These are phyloP conservation scores for Phytomonas serpens DNA, from an alignment of 208 protist species.

Conservation along the genomic window DNA sequence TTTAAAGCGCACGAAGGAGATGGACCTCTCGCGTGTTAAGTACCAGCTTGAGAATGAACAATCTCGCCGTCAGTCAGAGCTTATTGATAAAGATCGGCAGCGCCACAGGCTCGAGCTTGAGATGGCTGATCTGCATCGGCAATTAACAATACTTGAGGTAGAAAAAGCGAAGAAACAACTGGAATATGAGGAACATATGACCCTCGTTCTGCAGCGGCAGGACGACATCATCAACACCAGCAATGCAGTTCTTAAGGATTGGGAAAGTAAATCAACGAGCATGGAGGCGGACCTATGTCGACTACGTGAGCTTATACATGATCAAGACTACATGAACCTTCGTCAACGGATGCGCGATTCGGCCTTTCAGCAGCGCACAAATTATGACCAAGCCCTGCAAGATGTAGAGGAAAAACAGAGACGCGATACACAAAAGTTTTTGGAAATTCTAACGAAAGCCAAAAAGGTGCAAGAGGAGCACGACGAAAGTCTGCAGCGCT, in stretches of 20 bases:
- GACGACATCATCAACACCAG: slow-evolving; percentile 42
- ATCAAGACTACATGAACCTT: slow-evolving; percentile 64
- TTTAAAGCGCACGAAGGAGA: slow-evolving; percentile 21
- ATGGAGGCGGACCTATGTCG: slow-evolving; percentile 50
- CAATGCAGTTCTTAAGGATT: slow-evolving; percentile 48
- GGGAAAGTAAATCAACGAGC: slow-evolving; percentile 46
- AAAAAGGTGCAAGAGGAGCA: slow-evolving; percentile 43
- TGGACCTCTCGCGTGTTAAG: slow-evolving; percentile 31
- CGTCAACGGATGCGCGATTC: slow-evolving; percentile 46
- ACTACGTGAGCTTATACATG: slow-evolving; percentile 48
- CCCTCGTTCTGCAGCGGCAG: slow-evolving; percentile 44
- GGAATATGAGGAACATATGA: slow-evolving; percentile 56
- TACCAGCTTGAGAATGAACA: slow-evolving; percentile 37
- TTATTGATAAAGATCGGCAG: slow-evolving; percentile 63
- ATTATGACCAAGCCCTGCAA: slow-evolving; percentile 58
- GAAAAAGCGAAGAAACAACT: slow-evolving; percentile 39
- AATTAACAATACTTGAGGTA: slow-evolving; percentile 23
- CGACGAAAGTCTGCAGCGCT: slow-evolving; percentile 36
- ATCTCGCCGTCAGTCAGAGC: slow-evolving; percentile 26
- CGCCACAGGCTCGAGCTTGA: slow-evolving; percentile 40
- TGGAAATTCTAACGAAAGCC: slow-evolving; percentile 38
- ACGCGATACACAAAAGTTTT: slow-evolving; percentile 34
- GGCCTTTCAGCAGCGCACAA: slow-evolving; percentile 34
- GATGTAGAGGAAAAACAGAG: slow-evolving; percentile 53
- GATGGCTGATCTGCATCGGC: slow-evolving; percentile 25